phyloP scores from a whole-genome alignment of 2,329 filamentous ascomycete species.

The Didymellaceae sp. region DNA sequence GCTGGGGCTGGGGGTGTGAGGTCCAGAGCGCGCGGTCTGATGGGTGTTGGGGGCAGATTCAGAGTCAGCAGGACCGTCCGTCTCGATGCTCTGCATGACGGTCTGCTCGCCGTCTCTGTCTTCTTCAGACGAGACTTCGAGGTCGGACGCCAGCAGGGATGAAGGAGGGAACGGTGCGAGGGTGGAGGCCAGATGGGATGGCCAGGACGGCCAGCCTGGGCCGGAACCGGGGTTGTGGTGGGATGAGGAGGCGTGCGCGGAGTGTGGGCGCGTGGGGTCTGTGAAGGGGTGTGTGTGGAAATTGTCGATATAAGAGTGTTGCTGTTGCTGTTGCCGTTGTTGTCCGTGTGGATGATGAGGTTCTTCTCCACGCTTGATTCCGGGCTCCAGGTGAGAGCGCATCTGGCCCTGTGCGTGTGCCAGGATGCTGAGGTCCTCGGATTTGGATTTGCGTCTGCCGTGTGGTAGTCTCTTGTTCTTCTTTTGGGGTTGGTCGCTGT shows the following conservation, averaged over 20 bases:
- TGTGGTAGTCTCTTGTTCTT: background rate
- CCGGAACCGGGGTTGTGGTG: no score
- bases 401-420: conserved; percentile 3
- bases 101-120: background rate
- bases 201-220: no score
- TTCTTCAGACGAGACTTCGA: no score
- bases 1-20: background rate
- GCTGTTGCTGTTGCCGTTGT: background rate
- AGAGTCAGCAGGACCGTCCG: background rate
- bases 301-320: no score
- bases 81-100: background rate
- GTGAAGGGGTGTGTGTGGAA: no score
- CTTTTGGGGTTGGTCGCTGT: background rate
- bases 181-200: no score
- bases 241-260: background rate
- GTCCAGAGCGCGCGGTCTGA: no score
- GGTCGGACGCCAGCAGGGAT: no score
- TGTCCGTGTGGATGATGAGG: no score
- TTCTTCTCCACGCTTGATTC: no score
- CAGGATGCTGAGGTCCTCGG: conserved; percentile 2
- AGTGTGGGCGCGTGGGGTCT: background rate
- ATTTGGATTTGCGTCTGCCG: background rate
- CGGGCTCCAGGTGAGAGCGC: background rate
- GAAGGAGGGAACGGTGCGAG: no score
- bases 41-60: background rate